phyloP scores from a whole-genome alignment of 1,284 basidiomycete species.

The Leccinum pseudoinsigne region DNA sequence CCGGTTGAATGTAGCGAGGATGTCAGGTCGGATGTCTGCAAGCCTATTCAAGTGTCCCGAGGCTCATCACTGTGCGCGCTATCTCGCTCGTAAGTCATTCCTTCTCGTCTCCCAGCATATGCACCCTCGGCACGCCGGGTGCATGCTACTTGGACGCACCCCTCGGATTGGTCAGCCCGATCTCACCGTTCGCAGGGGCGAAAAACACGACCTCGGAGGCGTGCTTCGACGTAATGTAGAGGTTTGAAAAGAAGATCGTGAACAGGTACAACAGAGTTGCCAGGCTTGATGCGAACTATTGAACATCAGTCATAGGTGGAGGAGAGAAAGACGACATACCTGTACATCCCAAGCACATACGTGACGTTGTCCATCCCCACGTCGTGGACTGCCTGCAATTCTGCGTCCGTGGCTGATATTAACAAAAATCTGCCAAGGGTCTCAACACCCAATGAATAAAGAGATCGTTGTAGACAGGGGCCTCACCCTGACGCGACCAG shows the following conservation, averaged over 20 bases:
- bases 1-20: no score
- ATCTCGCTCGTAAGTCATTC: constrained; percentile 16
- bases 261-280: constrained; percentile 79
- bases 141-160: constrained; percentile 39
- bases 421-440: constrained; percentile 59
- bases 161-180: constrained; percentile 32
- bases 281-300: constrained; percentile 40
- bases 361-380: constrained; percentile 87
- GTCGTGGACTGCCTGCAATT: constrained; percentile 68
- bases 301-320: not conserved
- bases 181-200: constrained; percentile 22
- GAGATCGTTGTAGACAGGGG: not conserved
- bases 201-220: constrained; percentile 21
- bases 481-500: constrained; percentile 62
- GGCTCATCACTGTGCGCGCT: not conserved
- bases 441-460: not conserved
- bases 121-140: constrained; percentile 33
- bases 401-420: constrained; percentile 92
- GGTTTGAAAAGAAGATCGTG: constrained; percentile 56
- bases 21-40: no score
- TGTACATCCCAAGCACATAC: constrained; percentile 83
- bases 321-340: constrained; percentile 33
- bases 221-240: constrained; percentile 47
- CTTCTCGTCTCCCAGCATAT: constrained; percentile 38
- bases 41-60: no score